Base-by-base conservation (phyloP, 2,329 filamentous ascomycete genomes). In the Calonectria crousiana region DNA sequence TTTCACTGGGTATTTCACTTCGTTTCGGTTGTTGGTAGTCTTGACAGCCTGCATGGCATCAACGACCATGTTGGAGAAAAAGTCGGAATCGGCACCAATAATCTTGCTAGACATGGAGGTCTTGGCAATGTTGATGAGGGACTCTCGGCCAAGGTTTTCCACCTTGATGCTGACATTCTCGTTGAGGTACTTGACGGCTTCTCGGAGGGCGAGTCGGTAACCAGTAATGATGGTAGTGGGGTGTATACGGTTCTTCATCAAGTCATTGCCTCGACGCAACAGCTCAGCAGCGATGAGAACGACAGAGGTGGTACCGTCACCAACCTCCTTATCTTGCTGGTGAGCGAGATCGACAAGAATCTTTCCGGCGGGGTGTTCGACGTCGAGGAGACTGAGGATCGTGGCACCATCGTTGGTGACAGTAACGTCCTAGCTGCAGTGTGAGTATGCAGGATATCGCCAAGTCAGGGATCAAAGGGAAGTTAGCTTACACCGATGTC, bases 81-180 rank as follows among this genome's bases (percentile, higher is more conserved):
- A 99, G 77, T 98, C 95, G 16, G 95, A 95, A 86, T 99, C 97
- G 71, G 94, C 89, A 72, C 97, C 97, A 84, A 99, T 98, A 83
- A 99, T 97, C 89, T 99, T 99, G 90, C 95, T 98, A 68, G 96
- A 98, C 96, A 99, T 99, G 82, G 96, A 98, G 26, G 97, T 99
- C 89, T 96, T 98, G 76, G 97, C 97, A 84, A 99, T 98, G 87
- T 92, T 98, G 83, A 98, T 86, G 79, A 99, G 91, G 74, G 95
- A 97, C 76, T 98, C 97, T 75, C 95, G 93, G 74, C 95, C 96
- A 69, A 99, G 91, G 74, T 93, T 92, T 83, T 98, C 96, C 72
- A 98, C 96, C 88, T 97, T 98, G 82, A 95, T 95, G 89, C 95
- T 96, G 85, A 99, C 94, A 85, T 98, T 98, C 87, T 99, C 97